Percentiles rank a stretch among this genome's conserved stretches.
Evolutionary conservation across 73 alveolate genomes (phyloP).

Genomic region (Stentor roeselii): DNA sequence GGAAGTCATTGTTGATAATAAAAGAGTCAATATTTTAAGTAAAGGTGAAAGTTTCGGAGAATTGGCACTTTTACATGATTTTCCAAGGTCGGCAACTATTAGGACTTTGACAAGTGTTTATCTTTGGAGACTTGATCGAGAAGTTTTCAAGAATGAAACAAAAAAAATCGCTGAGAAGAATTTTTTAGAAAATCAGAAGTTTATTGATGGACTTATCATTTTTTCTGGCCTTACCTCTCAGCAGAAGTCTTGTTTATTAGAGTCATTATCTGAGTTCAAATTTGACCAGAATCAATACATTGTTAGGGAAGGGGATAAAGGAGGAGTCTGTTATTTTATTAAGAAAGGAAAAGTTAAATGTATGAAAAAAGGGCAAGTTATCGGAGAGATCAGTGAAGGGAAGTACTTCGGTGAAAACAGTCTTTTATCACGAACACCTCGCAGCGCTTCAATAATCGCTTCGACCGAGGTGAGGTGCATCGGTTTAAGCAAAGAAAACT

Average conservation of each 20-base stretch:
- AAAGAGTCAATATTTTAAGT: conserved; percentile 7
- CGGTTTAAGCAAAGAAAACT: conserved; percentile 45
- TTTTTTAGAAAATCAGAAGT: conserved; percentile 34
- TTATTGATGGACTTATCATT: conserved; percentile 31
- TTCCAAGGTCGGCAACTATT: conserved; percentile 84
- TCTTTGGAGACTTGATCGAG: conserved; percentile 87
- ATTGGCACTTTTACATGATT: conserved; percentile 86
- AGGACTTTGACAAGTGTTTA: conserved; percentile 67
- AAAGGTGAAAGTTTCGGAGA: conserved; percentile 94
- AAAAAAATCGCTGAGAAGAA: conserved; percentile 32
- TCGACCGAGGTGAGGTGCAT: conserved; percentile 41
- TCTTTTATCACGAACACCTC: conserved; percentile 33
- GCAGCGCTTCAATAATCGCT: conserved; percentile 53
- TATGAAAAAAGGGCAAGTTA: conserved; percentile 45
- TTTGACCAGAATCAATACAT: conserved; percentile 43
- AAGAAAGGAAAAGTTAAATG: conserved; percentile 65
- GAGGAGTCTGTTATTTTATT: conserved; percentile 61
- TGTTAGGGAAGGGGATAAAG: conserved; percentile 80
- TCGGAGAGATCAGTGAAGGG: conserved; percentile 48
- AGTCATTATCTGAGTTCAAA: conserved; percentile 8
- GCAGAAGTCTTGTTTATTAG: not conserved
- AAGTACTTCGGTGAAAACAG: conserved; percentile 49
- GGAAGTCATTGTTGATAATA: conserved; percentile 6
- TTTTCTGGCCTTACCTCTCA: not conserved
- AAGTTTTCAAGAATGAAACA: conserved; percentile 64